phyloP scores from a whole-genome alignment of 2,329 filamentous ascomycete genomes.

The Magnaporthiopsis poae region DNA sequence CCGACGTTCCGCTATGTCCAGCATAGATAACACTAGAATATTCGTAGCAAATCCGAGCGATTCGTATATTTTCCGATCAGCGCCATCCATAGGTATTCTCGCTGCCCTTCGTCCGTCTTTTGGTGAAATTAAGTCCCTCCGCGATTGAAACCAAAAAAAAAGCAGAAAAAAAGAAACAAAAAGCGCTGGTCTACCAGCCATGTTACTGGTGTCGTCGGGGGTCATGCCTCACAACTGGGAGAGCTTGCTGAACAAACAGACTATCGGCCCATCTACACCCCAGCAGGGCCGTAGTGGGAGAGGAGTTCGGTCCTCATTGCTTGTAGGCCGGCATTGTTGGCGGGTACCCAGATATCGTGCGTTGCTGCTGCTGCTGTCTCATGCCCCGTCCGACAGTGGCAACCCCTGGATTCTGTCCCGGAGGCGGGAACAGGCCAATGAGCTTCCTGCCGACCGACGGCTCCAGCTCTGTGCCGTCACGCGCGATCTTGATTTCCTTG shows the following conservation, averaged over 20 bases:
- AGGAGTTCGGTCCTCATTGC: slow-evolving; percentile 11
- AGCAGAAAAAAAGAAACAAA: not conserved
- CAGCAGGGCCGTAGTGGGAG: too few species aligned
- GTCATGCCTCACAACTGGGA: not conserved
- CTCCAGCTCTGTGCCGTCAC: slow-evolving; percentile 89
- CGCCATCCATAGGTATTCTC: not conserved
- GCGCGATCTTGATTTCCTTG: slow-evolving; percentile 87
- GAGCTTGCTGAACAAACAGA: not conserved
- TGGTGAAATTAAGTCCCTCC: not conserved
- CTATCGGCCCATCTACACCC: too few species aligned
- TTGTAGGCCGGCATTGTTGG: slow-evolving; percentile 26
- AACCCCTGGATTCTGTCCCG: slow-evolving; percentile 30
- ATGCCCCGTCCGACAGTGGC: slow-evolving; percentile 3
- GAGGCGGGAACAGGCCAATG: slow-evolving; percentile 63
- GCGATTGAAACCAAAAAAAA: not conserved
- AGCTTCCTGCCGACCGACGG: slow-evolving; percentile 67
- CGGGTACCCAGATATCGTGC: slow-evolving; percentile 29
- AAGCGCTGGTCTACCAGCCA: not conserved
- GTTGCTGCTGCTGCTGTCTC: slow-evolving; percentile 10
- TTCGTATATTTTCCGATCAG: not conserved
- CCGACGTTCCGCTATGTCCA: not conserved
- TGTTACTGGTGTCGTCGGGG: not conserved
- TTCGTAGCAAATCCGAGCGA: not conserved
- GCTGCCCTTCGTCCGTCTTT: not conserved
- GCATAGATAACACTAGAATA: not conserved